These are phyloP conservation scores for Metschnikowia dekortorum DNA, from an alignment of 805 yeast genomes.

Conservation along the genomic window DNA sequence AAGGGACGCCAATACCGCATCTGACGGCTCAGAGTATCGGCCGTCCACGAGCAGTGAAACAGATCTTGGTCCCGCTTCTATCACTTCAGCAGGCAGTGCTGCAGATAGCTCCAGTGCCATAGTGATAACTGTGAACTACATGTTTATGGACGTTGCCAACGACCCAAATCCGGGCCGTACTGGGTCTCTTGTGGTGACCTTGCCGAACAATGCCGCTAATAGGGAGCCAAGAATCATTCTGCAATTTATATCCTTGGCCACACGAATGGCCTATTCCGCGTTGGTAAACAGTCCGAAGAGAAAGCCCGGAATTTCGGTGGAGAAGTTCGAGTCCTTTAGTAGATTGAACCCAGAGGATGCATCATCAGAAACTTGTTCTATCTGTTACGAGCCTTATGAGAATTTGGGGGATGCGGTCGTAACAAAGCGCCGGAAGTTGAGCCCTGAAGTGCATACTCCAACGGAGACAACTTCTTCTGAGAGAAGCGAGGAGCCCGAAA, in stretches of 20 bases:
- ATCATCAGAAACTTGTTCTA: conserved; percentile 47
- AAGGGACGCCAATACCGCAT: not conserved
- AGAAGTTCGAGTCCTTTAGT: conserved; percentile 50
- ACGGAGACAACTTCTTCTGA: conserved; percentile 12
- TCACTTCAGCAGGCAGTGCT: conserved; percentile 7
- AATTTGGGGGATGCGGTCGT: conserved; percentile 5
- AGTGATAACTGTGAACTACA: conserved; percentile 41
- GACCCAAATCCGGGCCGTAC: conserved; percentile 39
- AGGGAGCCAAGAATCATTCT: conserved; percentile 58
- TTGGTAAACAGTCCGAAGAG: conserved; percentile 48
- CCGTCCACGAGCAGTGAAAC: conserved; percentile 2
- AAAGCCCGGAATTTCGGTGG: conserved; percentile 49
- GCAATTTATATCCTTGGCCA: conserved; percentile 60
- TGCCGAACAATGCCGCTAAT: conserved; percentile 61
- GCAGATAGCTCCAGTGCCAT: conserved; percentile 29
- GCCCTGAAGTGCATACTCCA: conserved; percentile 8
- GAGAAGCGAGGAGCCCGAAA: conserved; percentile 1
- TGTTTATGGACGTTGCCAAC: conserved; percentile 37
- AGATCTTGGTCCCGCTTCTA: conserved; percentile 5
- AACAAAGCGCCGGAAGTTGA: conserved; percentile 14
- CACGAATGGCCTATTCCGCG: conserved; percentile 63
- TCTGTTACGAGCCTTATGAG: conserved; percentile 54
- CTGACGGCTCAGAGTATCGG: not conserved
- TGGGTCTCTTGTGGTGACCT: conserved; percentile 59
- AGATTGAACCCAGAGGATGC: conserved; percentile 20